Conservation (phyloP, 108 stramenopile genomes). For the Epithemia pelagica region DNA sequence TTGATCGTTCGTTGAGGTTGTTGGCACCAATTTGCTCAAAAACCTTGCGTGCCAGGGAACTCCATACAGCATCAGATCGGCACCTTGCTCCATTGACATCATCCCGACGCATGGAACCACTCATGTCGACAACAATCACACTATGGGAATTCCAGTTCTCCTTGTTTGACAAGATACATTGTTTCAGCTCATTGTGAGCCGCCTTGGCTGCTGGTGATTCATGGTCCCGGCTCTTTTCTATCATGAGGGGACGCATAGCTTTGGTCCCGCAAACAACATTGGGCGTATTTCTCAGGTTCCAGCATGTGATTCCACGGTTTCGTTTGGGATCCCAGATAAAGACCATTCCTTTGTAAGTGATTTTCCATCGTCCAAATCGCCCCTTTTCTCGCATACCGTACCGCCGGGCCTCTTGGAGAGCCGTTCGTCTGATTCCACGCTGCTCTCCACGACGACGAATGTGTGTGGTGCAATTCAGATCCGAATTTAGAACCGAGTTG, state of each 20-base stretch:
- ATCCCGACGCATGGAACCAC: constrained; percentile 36
- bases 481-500: neutral
- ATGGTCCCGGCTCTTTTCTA: constrained; percentile 11
- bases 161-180: neutral
- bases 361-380: constrained; percentile 31
- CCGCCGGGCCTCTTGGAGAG: constrained; percentile 37
- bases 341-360: constrained; percentile 38
- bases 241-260: constrained; percentile 20
- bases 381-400: constrained; percentile 36
- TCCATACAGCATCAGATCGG: constrained; percentile 49
- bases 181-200: neutral
- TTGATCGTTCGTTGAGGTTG: constrained; percentile 1
- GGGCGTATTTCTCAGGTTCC: constrained; percentile 2
- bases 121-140: constrained; percentile 48
- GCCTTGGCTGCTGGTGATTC: neutral
- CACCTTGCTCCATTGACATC: constrained; percentile 43
- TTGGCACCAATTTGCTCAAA: too few relatives aligned
- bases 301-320: constrained; percentile 37
- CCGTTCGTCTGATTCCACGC: constrained; percentile 42
- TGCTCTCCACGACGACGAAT: constrained; percentile 33
- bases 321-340: constrained; percentile 34
- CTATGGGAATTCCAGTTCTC: constrained; percentile 36
- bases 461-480: constrained; percentile 10
- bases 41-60: constrained; percentile 35
- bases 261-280: constrained; percentile 23